A percentile compares a stretch with the other conserved stretches of the same genome.
Evolutionary conservation across 805 yeast species (phyloP).

Genomic region (Soucietia sequanensis): DNA sequence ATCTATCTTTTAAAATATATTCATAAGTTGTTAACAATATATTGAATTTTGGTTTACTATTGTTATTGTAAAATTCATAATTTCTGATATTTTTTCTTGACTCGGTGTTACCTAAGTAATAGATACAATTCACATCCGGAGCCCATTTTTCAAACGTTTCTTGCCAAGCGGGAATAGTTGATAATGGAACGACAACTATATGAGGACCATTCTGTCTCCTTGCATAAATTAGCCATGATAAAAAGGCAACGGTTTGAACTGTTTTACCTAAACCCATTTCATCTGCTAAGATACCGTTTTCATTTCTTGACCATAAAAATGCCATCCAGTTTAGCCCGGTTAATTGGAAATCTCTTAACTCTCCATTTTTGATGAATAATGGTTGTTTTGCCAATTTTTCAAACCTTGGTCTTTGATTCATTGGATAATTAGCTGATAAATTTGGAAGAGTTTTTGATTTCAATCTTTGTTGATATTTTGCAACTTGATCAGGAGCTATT

Average conservation of each 20-base stretch:
- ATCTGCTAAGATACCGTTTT: constrained; percentile 96
- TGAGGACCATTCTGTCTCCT: constrained; percentile 98
- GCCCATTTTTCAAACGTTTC: constrained; percentile 98
- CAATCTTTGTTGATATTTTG: constrained; percentile 74
- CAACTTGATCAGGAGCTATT: constrained; percentile 79
- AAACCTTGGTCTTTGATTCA: constrained; percentile 74
- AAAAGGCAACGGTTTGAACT: constrained; percentile 91
- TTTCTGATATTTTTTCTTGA: constrained; percentile 82
- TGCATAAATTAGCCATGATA: constrained; percentile 93
- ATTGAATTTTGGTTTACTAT: constrained; percentile 81
- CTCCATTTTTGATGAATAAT: constrained; percentile 83
- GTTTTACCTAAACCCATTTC: constrained; percentile 99
- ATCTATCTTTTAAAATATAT: constrained; percentile 85
- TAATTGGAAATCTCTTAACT: constrained; percentile 92
- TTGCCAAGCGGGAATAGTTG: constrained; percentile 98
- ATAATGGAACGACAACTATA: constrained; percentile 90
- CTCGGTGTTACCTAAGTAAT: constrained; percentile 87
- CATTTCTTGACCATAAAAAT: constrained; percentile 94
- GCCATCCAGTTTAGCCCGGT: constrained; percentile 99
- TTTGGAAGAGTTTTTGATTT: constrained; percentile 84
- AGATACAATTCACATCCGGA: constrained; percentile 90
- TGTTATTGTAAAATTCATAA: constrained; percentile 70
- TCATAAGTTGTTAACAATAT: constrained; percentile 94
- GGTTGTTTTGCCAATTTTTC: constrained; percentile 89
- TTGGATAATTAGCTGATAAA: constrained; percentile 72